Conservation (phyloP, 768 basidiomycete genomes). For the Trametes cinnabarina region DNA sequence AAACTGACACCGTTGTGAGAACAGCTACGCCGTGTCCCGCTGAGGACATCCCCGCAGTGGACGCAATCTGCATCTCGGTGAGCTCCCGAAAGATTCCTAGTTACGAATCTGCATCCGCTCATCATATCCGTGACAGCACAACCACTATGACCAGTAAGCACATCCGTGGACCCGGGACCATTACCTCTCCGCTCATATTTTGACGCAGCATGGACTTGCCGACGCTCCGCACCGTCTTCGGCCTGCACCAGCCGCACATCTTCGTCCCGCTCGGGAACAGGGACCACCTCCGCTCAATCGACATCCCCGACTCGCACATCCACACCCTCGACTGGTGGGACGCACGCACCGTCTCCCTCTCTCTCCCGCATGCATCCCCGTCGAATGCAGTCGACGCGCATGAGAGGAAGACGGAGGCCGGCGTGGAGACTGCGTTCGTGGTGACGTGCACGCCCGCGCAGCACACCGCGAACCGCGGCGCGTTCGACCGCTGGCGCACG, state of each 20-base stretch:
- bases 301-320: slow-evolving; percentile 32
- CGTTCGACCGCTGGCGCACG: slow-evolving; percentile 51
- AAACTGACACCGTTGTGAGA: background rate
- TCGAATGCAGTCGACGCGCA: too few relatives aligned
- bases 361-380: slow-evolving; percentile 22
- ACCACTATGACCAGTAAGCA: slow-evolving; percentile 38
- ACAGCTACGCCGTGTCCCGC: slow-evolving; percentile 37
- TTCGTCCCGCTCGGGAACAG: slow-evolving; percentile 48
- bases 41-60: slow-evolving; percentile 48
- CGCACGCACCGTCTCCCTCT: slow-evolving; percentile 24
- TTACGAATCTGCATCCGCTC: background rate
- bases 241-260: slow-evolving; percentile 35
- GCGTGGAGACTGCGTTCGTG: slow-evolving; percentile 34
- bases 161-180: too few relatives aligned
- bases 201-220: slow-evolving; percentile 33
- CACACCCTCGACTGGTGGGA: slow-evolving; percentile 57
- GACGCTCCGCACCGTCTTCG: slow-evolving; percentile 32
- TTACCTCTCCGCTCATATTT: too few relatives aligned
- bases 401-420: too few relatives aligned
- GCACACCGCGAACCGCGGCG: slow-evolving; percentile 54
- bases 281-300: slow-evolving; percentile 32
- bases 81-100: slow-evolving; percentile 9
- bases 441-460: slow-evolving; percentile 64
- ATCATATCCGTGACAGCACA: slow-evolving; percentile 30
- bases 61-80: slow-evolving; percentile 49